Conservation (phyloP, 2,329 filamentous ascomycete species). For the Mariannaea elegans region DNA sequence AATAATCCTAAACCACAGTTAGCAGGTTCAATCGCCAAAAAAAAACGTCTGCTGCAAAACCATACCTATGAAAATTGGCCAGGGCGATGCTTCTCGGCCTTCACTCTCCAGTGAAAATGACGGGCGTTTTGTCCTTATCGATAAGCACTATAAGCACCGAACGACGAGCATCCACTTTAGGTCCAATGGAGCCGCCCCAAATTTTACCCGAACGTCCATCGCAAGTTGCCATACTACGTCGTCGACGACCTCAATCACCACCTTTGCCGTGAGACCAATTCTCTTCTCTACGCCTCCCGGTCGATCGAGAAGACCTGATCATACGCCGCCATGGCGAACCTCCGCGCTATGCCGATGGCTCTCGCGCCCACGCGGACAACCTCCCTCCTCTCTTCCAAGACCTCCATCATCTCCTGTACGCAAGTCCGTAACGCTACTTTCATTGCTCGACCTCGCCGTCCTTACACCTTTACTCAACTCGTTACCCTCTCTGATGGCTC, state of each 20-base stretch:
- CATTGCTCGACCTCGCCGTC: constrained; percentile 85
- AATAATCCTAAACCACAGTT: background rate
- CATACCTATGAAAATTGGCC: background rate
- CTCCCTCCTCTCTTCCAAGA: constrained; percentile 41
- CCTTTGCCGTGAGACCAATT: constrained; percentile 23
- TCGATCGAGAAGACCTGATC: background rate
- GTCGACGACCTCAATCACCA: constrained; percentile 20
- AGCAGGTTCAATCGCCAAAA: background rate
- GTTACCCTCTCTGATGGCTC: constrained; percentile 91
- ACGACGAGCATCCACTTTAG: constrained; percentile 24
- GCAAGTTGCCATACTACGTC: constrained; percentile 16
- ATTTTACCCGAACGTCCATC: constrained; percentile 40
- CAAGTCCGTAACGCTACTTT: constrained; percentile 86
- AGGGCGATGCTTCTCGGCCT: background rate
- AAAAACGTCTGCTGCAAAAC: background rate
- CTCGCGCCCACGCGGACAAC: constrained; percentile 42
- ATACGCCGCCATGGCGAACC: constrained; percentile 42
- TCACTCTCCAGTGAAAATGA: constrained; percentile 5
- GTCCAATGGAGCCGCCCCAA: constrained; percentile 34
- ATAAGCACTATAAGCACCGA: constrained; percentile 34
- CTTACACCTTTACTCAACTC: constrained; percentile 97
- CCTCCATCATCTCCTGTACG: constrained; percentile 44
- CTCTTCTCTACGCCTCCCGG: constrained; percentile 4
- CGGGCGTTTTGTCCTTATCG: constrained; percentile 37
- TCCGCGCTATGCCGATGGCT: constrained; percentile 39